phyloP scores from a whole-genome alignment of 805 yeast species.

The Schizosaccharomyces octosporus region DNA sequence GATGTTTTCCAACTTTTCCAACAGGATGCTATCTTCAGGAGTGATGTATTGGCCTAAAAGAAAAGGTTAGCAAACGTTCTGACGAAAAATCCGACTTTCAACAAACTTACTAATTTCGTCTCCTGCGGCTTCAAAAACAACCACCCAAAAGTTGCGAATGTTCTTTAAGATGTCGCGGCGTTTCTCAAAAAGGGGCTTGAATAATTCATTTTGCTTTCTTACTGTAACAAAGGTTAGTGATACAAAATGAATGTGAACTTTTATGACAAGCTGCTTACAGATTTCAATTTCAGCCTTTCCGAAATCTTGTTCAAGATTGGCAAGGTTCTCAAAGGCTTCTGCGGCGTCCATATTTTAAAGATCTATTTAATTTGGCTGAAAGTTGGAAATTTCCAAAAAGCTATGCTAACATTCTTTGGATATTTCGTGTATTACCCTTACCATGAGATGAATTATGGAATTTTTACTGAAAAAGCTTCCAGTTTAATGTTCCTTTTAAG shows the following conservation, averaged over 20 bases:
- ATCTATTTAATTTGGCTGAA: not conserved
- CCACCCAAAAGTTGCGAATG: constrained; percentile 68
- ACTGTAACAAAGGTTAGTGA: not conserved
- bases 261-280: constrained; percentile 6
- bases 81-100: not conserved
- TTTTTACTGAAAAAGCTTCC: too few species aligned
- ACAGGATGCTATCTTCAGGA: not conserved
- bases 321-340: constrained; percentile 7
- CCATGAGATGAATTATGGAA: not conserved
- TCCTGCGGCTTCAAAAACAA: constrained; percentile 58
- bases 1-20: constrained; percentile 29
- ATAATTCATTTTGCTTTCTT: not conserved
- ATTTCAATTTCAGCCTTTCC: constrained; percentile 10
- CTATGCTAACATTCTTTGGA: not conserved
- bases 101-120: constrained; percentile 20
- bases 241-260: too few species aligned
- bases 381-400: not conserved
- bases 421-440: not conserved
- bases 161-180: constrained; percentile 28
- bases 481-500: too few species aligned
- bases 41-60: constrained; percentile 12
- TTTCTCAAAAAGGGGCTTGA: constrained; percentile 26
- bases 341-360: not conserved
- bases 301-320: constrained; percentile 10
- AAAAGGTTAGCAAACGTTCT: too few species aligned